A percentile compares a stretch with the other conserved stretches of the same genome.
phyloP scores from a whole-genome alignment of 2,329 filamentous ascomycete genomes.

The Chaetomiaceae sp. region DNA sequence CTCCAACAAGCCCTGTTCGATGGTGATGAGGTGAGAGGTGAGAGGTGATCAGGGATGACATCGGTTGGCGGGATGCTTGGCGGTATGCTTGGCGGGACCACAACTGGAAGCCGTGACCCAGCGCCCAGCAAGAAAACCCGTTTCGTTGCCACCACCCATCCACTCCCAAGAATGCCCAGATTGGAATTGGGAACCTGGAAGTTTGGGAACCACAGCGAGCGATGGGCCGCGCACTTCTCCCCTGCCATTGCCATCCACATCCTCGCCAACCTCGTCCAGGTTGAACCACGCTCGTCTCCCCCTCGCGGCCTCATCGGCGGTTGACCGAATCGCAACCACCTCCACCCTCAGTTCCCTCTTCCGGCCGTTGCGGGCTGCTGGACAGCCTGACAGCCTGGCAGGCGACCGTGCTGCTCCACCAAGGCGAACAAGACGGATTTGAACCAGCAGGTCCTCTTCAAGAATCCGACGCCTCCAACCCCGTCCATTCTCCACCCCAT shows the following conservation, averaged over 20 bases:
- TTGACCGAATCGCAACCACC: conserved; percentile 1
- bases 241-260: neutral
- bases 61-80: neutral
- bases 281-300: neutral
- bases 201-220: neutral
- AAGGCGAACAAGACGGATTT: too few species aligned
- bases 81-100: neutral
- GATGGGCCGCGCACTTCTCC: neutral
- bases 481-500: neutral
- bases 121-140: conserved; percentile 2
- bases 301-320: neutral
- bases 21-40: neutral
- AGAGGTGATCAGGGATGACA: neutral
- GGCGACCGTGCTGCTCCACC: too few species aligned
- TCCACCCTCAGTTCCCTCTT: neutral
- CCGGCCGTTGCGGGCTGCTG: too few species aligned
- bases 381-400: too few species aligned
- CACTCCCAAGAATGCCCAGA: too few species aligned
- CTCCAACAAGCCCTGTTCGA: too few species aligned
- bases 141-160: neutral
- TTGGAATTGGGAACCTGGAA: too few species aligned
- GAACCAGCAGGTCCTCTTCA: too few species aligned
- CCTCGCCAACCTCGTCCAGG: too few species aligned
- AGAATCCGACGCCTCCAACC: too few species aligned
- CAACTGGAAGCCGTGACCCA: conserved; percentile 1